phyloP scores from a whole-genome alignment of 164 flowering plant genomes.

The Stephania cephalantha region DNA sequence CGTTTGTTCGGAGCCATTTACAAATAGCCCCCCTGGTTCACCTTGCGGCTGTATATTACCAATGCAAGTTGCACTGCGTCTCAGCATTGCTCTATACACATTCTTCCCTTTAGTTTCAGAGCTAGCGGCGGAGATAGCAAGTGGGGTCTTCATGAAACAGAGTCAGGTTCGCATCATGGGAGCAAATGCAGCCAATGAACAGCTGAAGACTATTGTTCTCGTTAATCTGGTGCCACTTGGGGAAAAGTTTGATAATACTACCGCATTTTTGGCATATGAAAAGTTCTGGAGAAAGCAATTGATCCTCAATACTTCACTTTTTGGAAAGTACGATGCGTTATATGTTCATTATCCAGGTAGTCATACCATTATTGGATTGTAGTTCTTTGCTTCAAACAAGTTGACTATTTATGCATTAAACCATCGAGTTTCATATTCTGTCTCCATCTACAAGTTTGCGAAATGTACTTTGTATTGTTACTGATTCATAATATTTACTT shows the following conservation, averaged over 20 bases:
- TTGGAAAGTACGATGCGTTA: constrained; percentile 67
- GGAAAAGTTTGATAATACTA: constrained; percentile 49
- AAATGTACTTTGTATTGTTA: background rate
- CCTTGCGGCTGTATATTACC: constrained; percentile 77
- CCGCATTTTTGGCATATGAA: constrained; percentile 47
- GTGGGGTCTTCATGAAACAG: constrained; percentile 62
- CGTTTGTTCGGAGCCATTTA: constrained; percentile 52
- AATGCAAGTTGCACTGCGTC: constrained; percentile 65
- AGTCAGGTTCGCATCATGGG: constrained; percentile 75
- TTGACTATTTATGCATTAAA: background rate
- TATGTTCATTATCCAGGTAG: constrained; percentile 71
- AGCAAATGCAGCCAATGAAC: constrained; percentile 63
- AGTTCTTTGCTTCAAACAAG: background rate
- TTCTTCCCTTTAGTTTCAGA: constrained; percentile 81
- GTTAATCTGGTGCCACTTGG: constrained; percentile 67
- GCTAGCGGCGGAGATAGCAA: constrained; percentile 62
- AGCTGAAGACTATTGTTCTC: constrained; percentile 52
- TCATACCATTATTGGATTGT: background rate
- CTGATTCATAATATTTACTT: background rate
- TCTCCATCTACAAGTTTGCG: background rate
- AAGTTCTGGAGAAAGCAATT: constrained; percentile 65
- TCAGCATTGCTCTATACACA: constrained; percentile 58
- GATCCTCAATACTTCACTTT: constrained; percentile 33
- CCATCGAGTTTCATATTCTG: too few relatives aligned
- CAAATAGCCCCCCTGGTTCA: constrained; percentile 74